These are phyloP conservation scores for Teunomyces gatunensis DNA, from an alignment of 805 yeast genomes.

Conservation along the genomic window DNA sequence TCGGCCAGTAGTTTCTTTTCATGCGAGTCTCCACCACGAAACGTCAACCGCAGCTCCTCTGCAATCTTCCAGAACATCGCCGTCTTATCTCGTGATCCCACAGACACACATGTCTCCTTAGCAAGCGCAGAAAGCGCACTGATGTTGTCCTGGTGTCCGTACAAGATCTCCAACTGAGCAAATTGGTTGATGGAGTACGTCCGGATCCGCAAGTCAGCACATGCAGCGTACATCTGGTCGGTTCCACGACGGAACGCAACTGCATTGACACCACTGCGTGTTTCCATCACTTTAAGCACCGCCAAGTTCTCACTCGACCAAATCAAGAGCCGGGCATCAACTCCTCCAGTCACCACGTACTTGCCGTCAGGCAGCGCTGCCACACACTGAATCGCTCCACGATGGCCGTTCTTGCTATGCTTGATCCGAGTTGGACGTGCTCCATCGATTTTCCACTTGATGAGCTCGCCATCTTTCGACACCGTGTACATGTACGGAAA, in stretches of 20 bases:
- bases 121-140: slow-evolving; percentile 76
- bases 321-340: slow-evolving; percentile 73
- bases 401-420: slow-evolving; percentile 73
- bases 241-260: slow-evolving; percentile 75
- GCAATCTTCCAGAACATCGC: slow-evolving; percentile 96
- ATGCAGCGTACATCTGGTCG: slow-evolving; percentile 86
- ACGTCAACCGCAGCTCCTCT: slow-evolving; percentile 90
- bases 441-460: slow-evolving; percentile 72
- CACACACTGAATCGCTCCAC: slow-evolving; percentile 69
- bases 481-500: slow-evolving; percentile 71
- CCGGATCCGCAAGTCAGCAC: slow-evolving; percentile 88
- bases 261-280: slow-evolving; percentile 71
- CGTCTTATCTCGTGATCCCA: slow-evolving; percentile 91
- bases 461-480: slow-evolving; percentile 75
- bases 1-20: slow-evolving; percentile 35
- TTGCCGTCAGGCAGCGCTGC: slow-evolving; percentile 87
- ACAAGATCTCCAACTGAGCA: slow-evolving; percentile 85
- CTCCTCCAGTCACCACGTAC: slow-evolving; percentile 88
- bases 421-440: slow-evolving; percentile 62
- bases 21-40: slow-evolving; percentile 79
- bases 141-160: slow-evolving; percentile 93
- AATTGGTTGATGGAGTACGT: slow-evolving; percentile 82
- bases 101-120: slow-evolving; percentile 91
- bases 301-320: slow-evolving; percentile 83
- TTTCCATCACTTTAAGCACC: slow-evolving; percentile 73